Evolutionary conservation across 371 early-diverging fungal species (phyloP), one percentile per base, ranked within the genome.

Genomic region (Syncephalastrum racemosum): DNA sequence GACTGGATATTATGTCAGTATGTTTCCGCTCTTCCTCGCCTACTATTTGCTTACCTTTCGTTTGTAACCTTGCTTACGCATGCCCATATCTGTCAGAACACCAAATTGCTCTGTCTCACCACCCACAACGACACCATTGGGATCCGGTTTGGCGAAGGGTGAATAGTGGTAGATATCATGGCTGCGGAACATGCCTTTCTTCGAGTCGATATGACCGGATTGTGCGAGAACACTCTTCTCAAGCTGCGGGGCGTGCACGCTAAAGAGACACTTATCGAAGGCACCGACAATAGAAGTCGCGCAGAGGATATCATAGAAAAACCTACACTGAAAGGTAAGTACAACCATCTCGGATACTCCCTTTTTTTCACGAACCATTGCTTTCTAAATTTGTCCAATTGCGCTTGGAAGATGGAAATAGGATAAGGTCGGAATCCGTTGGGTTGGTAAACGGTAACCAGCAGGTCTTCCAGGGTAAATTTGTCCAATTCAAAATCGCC

Each of bases 191-290:
- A 53, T 60, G 22, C 48, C 19, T 23, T 59, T 62, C 14, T 62
- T 59, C 5, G 61, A 58, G 51, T 78, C 79, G 23, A 78, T 72
- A 48, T 78, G 79, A 3, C 71, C 73, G 5, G 75, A 59, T 52
- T 78, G 75, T 36, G 72, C 71, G 20, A 71, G 59, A 18, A 81
- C 74, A 49, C 76, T 79, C 59, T 77, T 80, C 53, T 78, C 82
- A 10, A 80, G 55, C 66, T 94, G 94, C 6, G 94, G 89, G 19
- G 85, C 81, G 66, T 95, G 94, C 2, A 97, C 87, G 55, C 92
- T 92, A 56, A 98, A 98, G 43, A 97, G 66, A 61, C 96, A 93
- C 61, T 93, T 91, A 61, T 97, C 97, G 64, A 93, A 94, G 65
- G 90, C 89, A 6, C 98, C 98, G 1, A 93, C 91, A 58, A 95